Base-by-base conservation (phyloP, 148 eudicot genomes). In the Heliamphora exappendiculata region DNA sequence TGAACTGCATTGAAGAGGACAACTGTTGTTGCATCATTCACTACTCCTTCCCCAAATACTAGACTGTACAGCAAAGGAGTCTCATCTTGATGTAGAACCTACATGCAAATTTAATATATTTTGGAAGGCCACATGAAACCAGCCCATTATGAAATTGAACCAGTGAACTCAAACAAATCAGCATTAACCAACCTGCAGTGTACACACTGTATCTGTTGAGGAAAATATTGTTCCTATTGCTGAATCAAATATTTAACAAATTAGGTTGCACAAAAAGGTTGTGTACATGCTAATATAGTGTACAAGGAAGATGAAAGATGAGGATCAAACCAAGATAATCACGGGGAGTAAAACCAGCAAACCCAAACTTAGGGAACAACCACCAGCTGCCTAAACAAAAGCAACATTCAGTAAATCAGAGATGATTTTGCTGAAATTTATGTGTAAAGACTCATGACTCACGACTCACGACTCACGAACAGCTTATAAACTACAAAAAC, bases 21-120 rank as follows among this genome's bases (percentile, higher is more conserved):
- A 22, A 95, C 96, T 28, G 98, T 85, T 37, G 98, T 91, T n/a
- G 98, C 98, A 86, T 95, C 98, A 82, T 95, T 95, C 33, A 95
- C 98, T 7, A 95, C 97, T 64, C 98, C 98, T 91, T 95, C 98
- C 24, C 98, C 98, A 75, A 95, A 95, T 19, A 95, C 96, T 62
- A 95, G 86, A 86, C 98, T 95, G 85, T 95, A 92, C 47, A 95
- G 79, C 79, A 92, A 81, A 12, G 99, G 99, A 78, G 99, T 91
- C 78, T 95, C 97, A 29, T 95, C 97, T 91, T 92, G 99, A 85
- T 88, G 86, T 49, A 95, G 86, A 85, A 95, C 88, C 99, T 95
- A 53, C 47, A 67, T 7, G 37, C 20, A 33, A 28, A 34, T 42
- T 68, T 42, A 57, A 67, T 19, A 45, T 66, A 33, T 26, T 53